Evolutionary conservation across 176 grass and related monocot genomes (phyloP).

Genomic region (Avena atlantica): DNA sequence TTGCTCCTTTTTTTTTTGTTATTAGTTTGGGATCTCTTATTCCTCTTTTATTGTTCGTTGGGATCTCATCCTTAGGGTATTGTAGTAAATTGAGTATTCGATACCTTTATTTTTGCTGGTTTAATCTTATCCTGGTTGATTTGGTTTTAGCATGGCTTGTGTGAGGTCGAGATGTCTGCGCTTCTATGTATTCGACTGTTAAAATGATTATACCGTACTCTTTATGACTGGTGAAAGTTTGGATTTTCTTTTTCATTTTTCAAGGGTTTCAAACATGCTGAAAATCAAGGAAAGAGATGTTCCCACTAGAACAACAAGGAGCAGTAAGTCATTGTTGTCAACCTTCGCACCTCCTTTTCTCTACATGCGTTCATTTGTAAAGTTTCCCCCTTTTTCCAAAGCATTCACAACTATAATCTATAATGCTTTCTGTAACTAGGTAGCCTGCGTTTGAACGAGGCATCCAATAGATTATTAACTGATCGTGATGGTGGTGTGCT

Average conservation of each 20-base stretch:
- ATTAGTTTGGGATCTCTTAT: not conserved
- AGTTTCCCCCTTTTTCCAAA: not conserved
- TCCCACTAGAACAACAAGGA: not conserved
- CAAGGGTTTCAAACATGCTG: not conserved
- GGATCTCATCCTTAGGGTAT: not conserved
- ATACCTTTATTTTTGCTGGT: not conserved
- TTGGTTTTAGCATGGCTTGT: not conserved
- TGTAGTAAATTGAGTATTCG: not conserved
- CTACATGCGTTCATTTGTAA: not conserved
- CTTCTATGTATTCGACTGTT: not conserved
- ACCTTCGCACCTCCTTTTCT: not conserved
- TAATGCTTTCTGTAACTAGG: conserved; percentile 1
- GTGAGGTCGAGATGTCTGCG: not conserved
- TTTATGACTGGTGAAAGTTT: not conserved
- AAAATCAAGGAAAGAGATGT: not conserved
- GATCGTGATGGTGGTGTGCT: not conserved
- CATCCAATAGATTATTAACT: not conserved
- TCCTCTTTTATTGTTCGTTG: not conserved
- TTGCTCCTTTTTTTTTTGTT: not conserved
- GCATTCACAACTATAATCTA: not conserved
- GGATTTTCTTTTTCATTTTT: not conserved
- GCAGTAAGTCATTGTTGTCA: not conserved
- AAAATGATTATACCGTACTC: not conserved
- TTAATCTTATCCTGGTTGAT: not conserved
- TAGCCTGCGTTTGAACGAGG: not conserved